Base-by-base conservation (phyloP, 1,284 basidiomycete genomes). In the Moniliophthora roreri region DNA sequence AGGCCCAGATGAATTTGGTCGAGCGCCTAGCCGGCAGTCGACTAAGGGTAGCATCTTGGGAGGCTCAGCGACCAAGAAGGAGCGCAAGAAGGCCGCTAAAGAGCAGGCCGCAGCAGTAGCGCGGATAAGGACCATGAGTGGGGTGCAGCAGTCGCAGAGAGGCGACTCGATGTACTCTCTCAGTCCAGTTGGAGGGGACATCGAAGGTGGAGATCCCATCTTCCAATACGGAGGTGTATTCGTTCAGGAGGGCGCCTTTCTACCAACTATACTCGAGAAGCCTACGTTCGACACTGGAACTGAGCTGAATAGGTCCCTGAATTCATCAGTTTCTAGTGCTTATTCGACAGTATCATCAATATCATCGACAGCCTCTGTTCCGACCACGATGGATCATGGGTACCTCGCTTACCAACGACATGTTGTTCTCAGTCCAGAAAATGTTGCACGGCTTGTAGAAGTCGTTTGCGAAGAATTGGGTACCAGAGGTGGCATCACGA, bases 401-500 rank as follows among this genome's bases (percentile, higher is more conserved):
- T 88, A 88, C 58, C 77, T 92, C 40, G 81, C 80, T 15, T 84
- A 84, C 65, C 80, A 84, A 54, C 78, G 84, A 26, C 85, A 91
- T 65, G 82, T 90, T 56, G 76, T 90, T 3, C 80, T 95, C 0
- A 84, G 89, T 11, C 71, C 92, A 13, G 85, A 90, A 53, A 85
- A 94, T 62, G 81, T 87, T 13, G 79, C 81, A 6, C 75, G 80
- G 32, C 79, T 95, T 36, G 83, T 93, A 16, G 77, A 82, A 45
- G 82, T 86, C 51, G 74, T 93, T 36, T 80, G 84, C 36, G 77
- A 81, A 54, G 91, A 93, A 72, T 78, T 95, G 47, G 78, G 77
- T 57, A 77, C 80, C 51, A 79, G 91, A 64, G 91, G 88, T 44
- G 91, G 88, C 47, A 79, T 95, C 55, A 87, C 87, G 24, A 93